Percentiles rank a stretch among this genome's conserved stretches.
phyloP scores from a whole-genome alignment of 2,329 filamentous ascomycete genomes.

The Thermoascus crustaceus region DNA sequence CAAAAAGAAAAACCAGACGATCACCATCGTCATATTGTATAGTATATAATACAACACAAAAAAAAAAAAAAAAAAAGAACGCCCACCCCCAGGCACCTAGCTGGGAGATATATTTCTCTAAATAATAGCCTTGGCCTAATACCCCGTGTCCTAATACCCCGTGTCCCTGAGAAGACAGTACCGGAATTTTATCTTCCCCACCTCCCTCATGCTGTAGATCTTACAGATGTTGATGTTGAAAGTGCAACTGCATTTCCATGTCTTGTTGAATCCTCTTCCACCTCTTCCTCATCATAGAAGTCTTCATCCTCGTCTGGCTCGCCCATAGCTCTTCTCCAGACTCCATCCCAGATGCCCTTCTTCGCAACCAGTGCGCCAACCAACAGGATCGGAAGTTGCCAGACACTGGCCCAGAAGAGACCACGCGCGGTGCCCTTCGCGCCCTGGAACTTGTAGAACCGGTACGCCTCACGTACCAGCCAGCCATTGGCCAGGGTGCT shows the following conservation, averaged over 20 bases:
- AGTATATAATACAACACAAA: too few relatives aligned
- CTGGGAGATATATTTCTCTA: too few relatives aligned
- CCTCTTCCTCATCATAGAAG: slow-evolving; percentile 51
- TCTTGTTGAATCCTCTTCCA: slow-evolving; percentile 17
- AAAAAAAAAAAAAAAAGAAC: too few relatives aligned
- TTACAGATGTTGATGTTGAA: slow-evolving; percentile 4
- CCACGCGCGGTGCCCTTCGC: slow-evolving; percentile 71
- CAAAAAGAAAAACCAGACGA: too few relatives aligned
- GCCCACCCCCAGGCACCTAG: too few relatives aligned
- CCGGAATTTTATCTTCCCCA: too few relatives aligned
- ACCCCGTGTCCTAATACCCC: too few relatives aligned
- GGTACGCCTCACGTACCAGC: slow-evolving; percentile 70
- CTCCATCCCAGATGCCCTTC: slow-evolving; percentile 78
- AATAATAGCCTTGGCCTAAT: too few relatives aligned
- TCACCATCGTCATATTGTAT: too few relatives aligned
- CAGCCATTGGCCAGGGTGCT: slow-evolving; percentile 78
- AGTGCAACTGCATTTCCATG: background rate
- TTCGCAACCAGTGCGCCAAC: slow-evolving; percentile 88
- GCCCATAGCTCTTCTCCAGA: slow-evolving; percentile 63
- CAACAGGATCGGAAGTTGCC: slow-evolving; percentile 85
- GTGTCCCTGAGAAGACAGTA: too few relatives aligned
- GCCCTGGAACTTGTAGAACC: slow-evolving; percentile 73
- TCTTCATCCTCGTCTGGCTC: slow-evolving; percentile 48
- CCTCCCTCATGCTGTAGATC: slow-evolving; percentile 2
- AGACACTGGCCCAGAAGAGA: slow-evolving; percentile 95